Percentiles rank a stretch among this genome's conserved stretches.
phyloP scores from a whole-genome alignment of 495 filamentous ascomycete genomes.

The Polyplosphaeria fusca region DNA sequence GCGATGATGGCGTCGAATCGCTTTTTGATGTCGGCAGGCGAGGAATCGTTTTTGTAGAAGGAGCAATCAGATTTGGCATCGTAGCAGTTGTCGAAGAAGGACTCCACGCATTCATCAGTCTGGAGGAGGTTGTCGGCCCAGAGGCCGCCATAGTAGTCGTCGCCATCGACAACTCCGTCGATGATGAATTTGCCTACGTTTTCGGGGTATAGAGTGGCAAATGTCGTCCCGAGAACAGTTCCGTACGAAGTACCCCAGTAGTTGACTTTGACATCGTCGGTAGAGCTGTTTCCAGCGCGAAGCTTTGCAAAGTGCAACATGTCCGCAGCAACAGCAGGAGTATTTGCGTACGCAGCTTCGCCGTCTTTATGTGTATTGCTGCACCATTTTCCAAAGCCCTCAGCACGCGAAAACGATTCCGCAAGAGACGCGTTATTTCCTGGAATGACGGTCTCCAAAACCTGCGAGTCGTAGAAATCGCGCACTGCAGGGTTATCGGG shows the following conservation, averaged over 20 bases:
- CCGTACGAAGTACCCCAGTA: conserved; percentile 39
- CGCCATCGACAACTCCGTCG: conserved; percentile 51
- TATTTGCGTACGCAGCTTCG: conserved; percentile 48
- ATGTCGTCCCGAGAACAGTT: conserved; percentile 40
- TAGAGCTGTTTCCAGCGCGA: conserved; percentile 7
- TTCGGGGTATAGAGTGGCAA: conserved; percentile 53
- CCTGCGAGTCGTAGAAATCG: conserved; percentile 28
- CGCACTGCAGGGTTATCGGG: conserved; percentile 31
- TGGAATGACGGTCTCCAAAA: conserved; percentile 32
- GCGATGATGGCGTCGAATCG: conserved; percentile 45
- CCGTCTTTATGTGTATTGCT: conserved; percentile 21
- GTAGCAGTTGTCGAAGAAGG: conserved; percentile 56
- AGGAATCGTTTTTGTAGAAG: conserved; percentile 15
- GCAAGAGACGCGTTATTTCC: conserved; percentile 35
- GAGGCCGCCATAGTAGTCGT: conserved; percentile 31
- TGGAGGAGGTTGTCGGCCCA: conserved; percentile 32
- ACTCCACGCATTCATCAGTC: conserved; percentile 47
- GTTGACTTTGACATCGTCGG: conserved; percentile 31
- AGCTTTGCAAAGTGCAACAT: conserved; percentile 50
- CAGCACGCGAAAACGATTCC: conserved; percentile 33
- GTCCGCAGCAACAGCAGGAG: conserved; percentile 47
- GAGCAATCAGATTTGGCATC: conserved; percentile 23
- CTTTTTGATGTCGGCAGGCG: conserved; percentile 43
- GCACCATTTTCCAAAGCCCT: conserved; percentile 38
- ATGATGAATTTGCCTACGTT: conserved; percentile 49